Percentiles rank a stretch among this genome's conserved stretches.
Evolutionary conservation across 306 rosid species (phyloP).

Genomic region (Trichosanthes truncata): DNA sequence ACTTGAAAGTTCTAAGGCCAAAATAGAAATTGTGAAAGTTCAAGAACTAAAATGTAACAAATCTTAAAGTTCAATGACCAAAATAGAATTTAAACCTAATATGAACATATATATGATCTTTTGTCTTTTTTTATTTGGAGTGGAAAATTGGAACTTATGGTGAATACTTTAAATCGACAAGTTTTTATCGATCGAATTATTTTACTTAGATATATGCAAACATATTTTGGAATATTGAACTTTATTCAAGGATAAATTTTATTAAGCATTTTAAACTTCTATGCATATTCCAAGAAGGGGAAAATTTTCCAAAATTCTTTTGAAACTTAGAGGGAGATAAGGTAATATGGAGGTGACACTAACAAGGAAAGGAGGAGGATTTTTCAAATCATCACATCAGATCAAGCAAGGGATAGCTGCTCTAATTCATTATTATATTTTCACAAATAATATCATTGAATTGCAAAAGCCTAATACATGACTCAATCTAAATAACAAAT

Average conservation of each 20-base stretch:
- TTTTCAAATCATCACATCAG: neutral
- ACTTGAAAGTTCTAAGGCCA: too few relatives aligned
- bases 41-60: too few relatives aligned
- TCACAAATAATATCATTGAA: neutral
- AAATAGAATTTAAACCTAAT: too few relatives aligned
- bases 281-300: neutral
- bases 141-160: neutral
- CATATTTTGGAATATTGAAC: too few relatives aligned
- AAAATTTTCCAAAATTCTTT: neutral
- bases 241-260: too few relatives aligned
- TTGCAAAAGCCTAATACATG: neutral
- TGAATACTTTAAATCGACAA: too few relatives aligned
- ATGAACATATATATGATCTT: too few relatives aligned
- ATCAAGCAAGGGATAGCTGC: neutral
- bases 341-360: neutral
- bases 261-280: neutral
- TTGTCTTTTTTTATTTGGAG: neutral
- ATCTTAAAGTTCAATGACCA: too few relatives aligned
- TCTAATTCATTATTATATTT: neutral
- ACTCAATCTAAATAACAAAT: neutral
- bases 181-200: too few relatives aligned
- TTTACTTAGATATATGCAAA: too few relatives aligned
- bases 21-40: too few relatives aligned
- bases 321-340: neutral
- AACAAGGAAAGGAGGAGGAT: neutral